Base-by-base conservation (phyloP, 192 early-diverging fungal species). In the Backusella macrospora region DNA sequence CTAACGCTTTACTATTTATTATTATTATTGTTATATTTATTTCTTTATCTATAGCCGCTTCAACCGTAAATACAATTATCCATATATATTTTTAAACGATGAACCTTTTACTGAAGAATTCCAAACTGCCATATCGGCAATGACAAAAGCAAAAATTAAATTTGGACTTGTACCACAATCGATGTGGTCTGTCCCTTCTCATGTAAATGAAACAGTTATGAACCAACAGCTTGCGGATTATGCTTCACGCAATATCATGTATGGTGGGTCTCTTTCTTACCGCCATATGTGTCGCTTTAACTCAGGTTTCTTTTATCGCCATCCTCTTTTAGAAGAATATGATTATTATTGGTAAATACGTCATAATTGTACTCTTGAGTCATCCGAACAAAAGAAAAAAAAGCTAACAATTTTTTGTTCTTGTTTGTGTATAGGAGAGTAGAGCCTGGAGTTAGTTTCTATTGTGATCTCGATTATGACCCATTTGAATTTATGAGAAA, bases 41-140 rank as follows among this genome's bases (percentile, higher is more conserved):
- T 43, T 43, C 10, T 43, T 43, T 52, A 23, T 38, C 14, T 49
- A 21, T 62, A 83, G 84, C 72, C 83, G 93, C 18, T 95, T 94
- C 81, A 96, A 96, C 76, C 48, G 75, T 38, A 84, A 85, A 48
- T 92, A 86, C 81, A 83, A 91, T 74, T 96, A 96, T 77, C 94
- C 93, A 0, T 96, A 92, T 80, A 89, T 96, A 62, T 94, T 95
- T 73, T 81, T 96, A 48, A 96, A 96, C 81, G 90, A 96, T 37
- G 85, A 83, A 48, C 82, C 85, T 0, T 96, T 96, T 73, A 85
- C 84, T 1, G 81, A 88, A 5, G 81, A 91, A 49, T 96, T 96
- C 80, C 84, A 83, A 73, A 73, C 70, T 40, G 69, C 73, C 14
- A 87, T 85, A 12, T 65, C 81, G 13, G 78, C 81, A 0, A 79